A percentile compares a stretch with the other conserved stretches of the same genome.
Conservation (phyloP, 805 yeast genomes). For the Torulaspora franciscae region DNA sequence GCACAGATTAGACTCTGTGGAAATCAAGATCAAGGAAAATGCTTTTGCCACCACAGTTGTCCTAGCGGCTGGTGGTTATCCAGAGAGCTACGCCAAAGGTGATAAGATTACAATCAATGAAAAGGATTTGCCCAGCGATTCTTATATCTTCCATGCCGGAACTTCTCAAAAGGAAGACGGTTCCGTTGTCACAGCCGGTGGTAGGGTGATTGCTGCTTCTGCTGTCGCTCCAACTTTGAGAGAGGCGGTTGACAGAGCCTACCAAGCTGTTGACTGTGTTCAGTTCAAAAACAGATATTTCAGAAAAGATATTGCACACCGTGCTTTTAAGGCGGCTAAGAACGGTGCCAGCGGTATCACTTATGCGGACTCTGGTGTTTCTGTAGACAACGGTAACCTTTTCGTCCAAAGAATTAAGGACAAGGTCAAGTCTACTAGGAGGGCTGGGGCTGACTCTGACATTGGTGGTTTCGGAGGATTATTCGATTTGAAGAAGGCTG, state of each 20-base stretch:
- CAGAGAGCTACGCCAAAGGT: conserved; percentile 80
- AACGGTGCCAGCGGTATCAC: conserved; percentile 47
- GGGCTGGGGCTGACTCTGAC: conserved; percentile 96
- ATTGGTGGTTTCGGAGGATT: conserved; percentile 99
- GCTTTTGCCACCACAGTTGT: conserved; percentile 88
- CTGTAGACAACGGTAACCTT: conserved; percentile 90
- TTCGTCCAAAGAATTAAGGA: conserved; percentile 87
- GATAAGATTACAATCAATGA: conserved; percentile 62
- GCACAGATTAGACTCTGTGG: conserved; percentile 83
- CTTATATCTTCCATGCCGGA: conserved; percentile 93
- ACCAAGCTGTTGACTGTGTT: conserved; percentile 75
- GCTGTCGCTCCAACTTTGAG: conserved; percentile 72
- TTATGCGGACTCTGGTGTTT: conserved; percentile 94
- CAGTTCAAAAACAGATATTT: conserved; percentile 69
- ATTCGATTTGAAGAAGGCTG: conserved; percentile 84
- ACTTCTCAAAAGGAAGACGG: conserved; percentile 55
- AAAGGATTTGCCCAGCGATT: conserved; percentile 34
- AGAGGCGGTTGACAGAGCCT: conserved; percentile 81
- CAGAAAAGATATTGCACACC: conserved; percentile 92
- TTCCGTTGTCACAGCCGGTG: conserved; percentile 79
- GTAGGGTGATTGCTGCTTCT: conserved; percentile 93
- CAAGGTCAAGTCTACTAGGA: conserved; percentile 83
- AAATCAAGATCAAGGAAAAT: conserved; percentile 46
- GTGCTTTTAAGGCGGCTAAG: conserved; percentile 68
- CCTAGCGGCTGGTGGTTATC: conserved; percentile 96